Percentiles rank a stretch among this genome's conserved stretches.
Evolutionary conservation across 441 rosid genomes (phyloP).

Genomic region (Gossypium schwendimanii): DNA sequence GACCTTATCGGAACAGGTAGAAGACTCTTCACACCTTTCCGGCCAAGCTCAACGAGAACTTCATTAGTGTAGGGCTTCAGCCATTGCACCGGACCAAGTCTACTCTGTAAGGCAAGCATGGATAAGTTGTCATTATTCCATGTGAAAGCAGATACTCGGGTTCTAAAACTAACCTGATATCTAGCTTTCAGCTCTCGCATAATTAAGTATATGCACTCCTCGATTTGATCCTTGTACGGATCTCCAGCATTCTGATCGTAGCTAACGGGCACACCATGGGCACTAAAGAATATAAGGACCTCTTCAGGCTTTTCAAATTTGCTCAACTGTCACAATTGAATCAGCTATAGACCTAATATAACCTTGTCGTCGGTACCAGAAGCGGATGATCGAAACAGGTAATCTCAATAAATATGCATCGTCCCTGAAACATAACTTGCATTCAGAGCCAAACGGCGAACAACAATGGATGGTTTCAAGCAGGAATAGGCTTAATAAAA

Average conservation of each 20-base stretch:
- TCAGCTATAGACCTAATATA: slow-evolving; percentile 81
- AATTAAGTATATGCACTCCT: slow-evolving; percentile 73
- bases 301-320: slow-evolving; percentile 59
- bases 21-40: slow-evolving; percentile 87
- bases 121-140: background rate
- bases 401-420: slow-evolving; percentile 61
- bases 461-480: background rate
- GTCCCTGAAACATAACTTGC: slow-evolving; percentile 41
- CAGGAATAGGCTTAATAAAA: background rate
- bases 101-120: slow-evolving; percentile 44
- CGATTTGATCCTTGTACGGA: slow-evolving; percentile 95
- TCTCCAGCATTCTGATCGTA: slow-evolving; percentile 84
- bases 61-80: slow-evolving; percentile 93
- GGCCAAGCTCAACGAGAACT: slow-evolving; percentile 89
- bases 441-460: slow-evolving; percentile 11
- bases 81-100: slow-evolving; percentile 99
- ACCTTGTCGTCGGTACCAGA: slow-evolving; percentile 90
- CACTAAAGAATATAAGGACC: slow-evolving; percentile 87
- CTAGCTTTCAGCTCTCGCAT: slow-evolving; percentile 77
- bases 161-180: slow-evolving; percentile 63
- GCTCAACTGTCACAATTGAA: slow-evolving; percentile 65
- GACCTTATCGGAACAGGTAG: slow-evolving; percentile 94
- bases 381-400: slow-evolving; percentile 71
- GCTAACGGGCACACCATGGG: slow-evolving; percentile 92
- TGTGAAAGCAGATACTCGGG: background rate